Base-by-base conservation (phyloP, 257 asterid genomes). In the Solanum verrucosum region DNA sequence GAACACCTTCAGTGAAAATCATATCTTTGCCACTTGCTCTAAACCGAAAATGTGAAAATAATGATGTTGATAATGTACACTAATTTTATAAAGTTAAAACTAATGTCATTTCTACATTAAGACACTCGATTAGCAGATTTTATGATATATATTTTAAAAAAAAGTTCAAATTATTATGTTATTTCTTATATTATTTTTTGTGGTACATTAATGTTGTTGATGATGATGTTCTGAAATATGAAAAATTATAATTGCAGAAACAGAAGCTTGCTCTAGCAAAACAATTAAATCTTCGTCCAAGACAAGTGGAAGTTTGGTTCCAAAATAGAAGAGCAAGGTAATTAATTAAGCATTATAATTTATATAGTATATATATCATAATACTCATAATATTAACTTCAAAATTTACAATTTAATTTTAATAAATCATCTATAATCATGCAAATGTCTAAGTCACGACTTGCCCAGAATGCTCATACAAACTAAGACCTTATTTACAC, bases 301-400 rank as follows among this genome's bases (percentile, higher is more conserved):
- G 98, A 37, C 98, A 96, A 91, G 98, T 96, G 12, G 99, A 96
- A 92, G 99, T 96, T 4, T 96, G 99, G 99, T 96, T 94, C 93
- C 99, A 96, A 71, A 96, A 96, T 90, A 87, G 99, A 91, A 91
- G 99, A 93, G 98, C 99, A 6, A 96, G 99, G 99, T 96, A 91
- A 23, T 23, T 63, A 71, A 16, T 52, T 52, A 52, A 31, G 27
- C 33, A 2, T 18, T 72, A 16, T 20, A 74, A 63, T 63, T 74
- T 37, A 73, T 73, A 34, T 18, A 71, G 15, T 72, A 56, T 2
- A 52, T 52, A 52, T 18, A 33, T 31, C 65, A 56, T 56, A 20
- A 56, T 56, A 56, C 67, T 56, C 67, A 56, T 56, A 56, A 72
- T 35, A 33, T 67, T 65, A 31, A 15, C 73, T 25, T n/a, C 13